phyloP scores from a whole-genome alignment of 768 basidiomycete genomes.

The Termitomyces sp. region DNA sequence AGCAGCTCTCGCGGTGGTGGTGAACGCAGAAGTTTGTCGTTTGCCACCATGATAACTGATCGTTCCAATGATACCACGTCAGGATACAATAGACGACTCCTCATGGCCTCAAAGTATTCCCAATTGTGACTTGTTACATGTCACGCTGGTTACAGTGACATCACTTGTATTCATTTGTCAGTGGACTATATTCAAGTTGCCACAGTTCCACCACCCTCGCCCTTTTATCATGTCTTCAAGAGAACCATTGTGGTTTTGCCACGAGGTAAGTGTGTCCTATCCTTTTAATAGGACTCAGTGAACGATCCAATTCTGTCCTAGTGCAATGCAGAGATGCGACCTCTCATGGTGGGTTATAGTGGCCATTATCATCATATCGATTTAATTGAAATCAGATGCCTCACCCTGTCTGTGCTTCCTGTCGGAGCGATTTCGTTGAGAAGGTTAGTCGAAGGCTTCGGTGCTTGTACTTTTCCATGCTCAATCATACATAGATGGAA shows the following conservation, averaged over 20 bases:
- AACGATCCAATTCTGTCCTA: constrained; percentile 20
- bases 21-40: too few relatives aligned
- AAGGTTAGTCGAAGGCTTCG: constrained; percentile 37
- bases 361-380: neutral
- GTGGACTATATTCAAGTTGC: neutral
- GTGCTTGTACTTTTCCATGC: constrained; percentile 1
- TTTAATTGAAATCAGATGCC: constrained; percentile 47
- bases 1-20: too few relatives aligned
- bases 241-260: constrained; percentile 77
- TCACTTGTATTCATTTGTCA: constrained; percentile 8
- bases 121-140: too few relatives aligned
- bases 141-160: constrained; percentile 7
- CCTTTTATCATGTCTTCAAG: constrained; percentile 51
- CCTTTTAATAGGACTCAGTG: neutral
- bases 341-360: constrained; percentile 59
- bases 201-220: neutral
- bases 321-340: constrained; percentile 88
- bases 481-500: constrained; percentile 51
- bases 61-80: too few relatives aligned
- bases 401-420: constrained; percentile 79
- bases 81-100: too few relatives aligned
- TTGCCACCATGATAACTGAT: too few relatives aligned
- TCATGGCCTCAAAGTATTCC: too few relatives aligned
- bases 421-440: constrained; percentile 79
- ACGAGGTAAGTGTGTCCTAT: constrained; percentile 43